Percentiles rank a stretch among this genome's conserved stretches.
phyloP scores from a whole-genome alignment of 257 asterid species.

The Apocynum venetum region DNA sequence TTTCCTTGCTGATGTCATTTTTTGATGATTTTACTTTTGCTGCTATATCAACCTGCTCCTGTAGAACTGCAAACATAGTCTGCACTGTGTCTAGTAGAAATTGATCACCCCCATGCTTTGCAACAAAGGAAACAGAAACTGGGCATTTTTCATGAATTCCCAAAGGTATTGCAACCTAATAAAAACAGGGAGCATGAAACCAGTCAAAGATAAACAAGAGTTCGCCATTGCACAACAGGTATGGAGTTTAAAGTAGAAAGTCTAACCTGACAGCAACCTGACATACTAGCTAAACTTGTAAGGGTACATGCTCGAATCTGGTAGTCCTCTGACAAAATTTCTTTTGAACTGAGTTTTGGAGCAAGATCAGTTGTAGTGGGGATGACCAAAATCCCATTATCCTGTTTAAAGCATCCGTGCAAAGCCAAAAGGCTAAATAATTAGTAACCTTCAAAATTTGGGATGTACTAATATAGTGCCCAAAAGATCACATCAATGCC shows the following conservation, averaged over 20 bases:
- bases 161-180: constrained; percentile 72
- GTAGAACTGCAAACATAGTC: constrained; percentile 53
- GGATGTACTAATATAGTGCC: neutral
- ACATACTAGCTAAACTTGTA: constrained; percentile 87
- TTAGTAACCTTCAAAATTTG: neutral
- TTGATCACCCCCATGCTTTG: constrained; percentile 88
- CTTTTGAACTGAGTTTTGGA: constrained; percentile 83
- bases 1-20: constrained; percentile 50
- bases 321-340: constrained; percentile 54
- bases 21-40: constrained; percentile 44
- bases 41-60: constrained; percentile 54
- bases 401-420: constrained; percentile 41
- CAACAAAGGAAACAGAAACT: constrained; percentile 76
- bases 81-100: constrained; percentile 79
- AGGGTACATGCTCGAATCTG: constrained; percentile 46
- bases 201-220: neutral
- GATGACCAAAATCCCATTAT: constrained; percentile 79
- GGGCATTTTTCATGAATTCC: constrained; percentile 83
- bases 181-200: constrained; percentile 10
- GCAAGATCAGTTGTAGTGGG: constrained; percentile 75
- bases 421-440: neutral
- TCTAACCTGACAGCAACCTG: constrained; percentile 97
- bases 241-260: constrained; percentile 15
- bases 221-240: neutral
- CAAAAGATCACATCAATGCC: neutral